Conservation (phyloP, 371 early-diverging fungal genomes). For the Mortierella sp. region DNA sequence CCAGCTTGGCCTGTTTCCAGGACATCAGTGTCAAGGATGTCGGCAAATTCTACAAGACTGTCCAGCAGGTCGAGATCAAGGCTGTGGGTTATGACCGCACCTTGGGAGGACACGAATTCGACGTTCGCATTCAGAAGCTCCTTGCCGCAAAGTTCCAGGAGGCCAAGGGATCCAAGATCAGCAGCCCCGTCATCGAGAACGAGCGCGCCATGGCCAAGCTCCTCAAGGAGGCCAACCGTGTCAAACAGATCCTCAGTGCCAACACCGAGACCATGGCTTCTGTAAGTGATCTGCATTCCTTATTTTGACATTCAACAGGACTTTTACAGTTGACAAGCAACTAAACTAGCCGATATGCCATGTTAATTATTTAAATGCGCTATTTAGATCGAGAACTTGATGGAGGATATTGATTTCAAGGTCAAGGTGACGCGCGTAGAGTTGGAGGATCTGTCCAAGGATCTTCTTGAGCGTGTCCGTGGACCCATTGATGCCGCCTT, state of each 20-base stretch:
- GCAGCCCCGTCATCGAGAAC: slow-evolving; percentile 53
- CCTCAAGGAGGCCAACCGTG: slow-evolving; percentile 92
- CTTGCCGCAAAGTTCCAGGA: slow-evolving; percentile 82
- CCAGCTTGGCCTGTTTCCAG: slow-evolving; percentile 88
- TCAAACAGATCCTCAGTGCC: slow-evolving; percentile 96
- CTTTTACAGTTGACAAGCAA: neutral
- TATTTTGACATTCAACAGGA: neutral
- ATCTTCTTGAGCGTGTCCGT: slow-evolving; percentile 79
- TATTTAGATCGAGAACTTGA: slow-evolving; percentile 83
- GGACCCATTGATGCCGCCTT: slow-evolving; percentile 83
- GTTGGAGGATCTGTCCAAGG: slow-evolving; percentile 76
- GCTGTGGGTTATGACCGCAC: slow-evolving; percentile 87
- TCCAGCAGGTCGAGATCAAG: slow-evolving; percentile 83
- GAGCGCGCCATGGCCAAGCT: slow-evolving; percentile 90
- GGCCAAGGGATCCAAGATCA: slow-evolving; percentile 57
- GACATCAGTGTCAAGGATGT: slow-evolving; percentile 69
- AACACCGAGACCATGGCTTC: slow-evolving; percentile 90
- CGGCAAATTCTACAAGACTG: slow-evolving; percentile 67
- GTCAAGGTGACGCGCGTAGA: slow-evolving; percentile 81
- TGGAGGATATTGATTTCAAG: slow-evolving; percentile 90
- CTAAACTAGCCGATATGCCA: neutral
- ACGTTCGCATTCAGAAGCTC: slow-evolving; percentile 81
- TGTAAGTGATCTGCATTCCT: slow-evolving; percentile 58
- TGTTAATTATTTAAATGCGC: neutral
- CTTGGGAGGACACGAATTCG: slow-evolving; percentile 92